phyloP scores from a whole-genome alignment of 2,329 filamentous ascomycete species.

The Alternaria alternata region DNA sequence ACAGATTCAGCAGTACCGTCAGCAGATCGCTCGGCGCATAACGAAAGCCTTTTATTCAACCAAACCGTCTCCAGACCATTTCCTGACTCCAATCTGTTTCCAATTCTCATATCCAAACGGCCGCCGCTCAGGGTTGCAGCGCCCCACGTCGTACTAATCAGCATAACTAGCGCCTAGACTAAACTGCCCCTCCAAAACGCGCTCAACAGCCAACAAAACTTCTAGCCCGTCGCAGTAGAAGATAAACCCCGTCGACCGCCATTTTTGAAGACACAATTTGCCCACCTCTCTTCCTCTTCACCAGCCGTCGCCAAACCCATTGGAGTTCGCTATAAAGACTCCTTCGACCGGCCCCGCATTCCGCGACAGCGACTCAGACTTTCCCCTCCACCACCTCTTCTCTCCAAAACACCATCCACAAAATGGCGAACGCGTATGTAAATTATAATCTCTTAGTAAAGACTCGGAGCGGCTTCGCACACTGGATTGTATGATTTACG shows the following conservation, averaged over 20 bases:
- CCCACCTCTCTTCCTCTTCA: conserved; percentile 8
- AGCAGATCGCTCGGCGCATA: conserved; percentile 20
- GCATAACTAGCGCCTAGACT: conserved; percentile 24
- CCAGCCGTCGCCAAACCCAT: conserved; percentile 17
- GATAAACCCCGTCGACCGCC: conserved; percentile 33
- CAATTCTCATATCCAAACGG: conserved; percentile 25
- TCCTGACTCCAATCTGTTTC: conserved; percentile 23
- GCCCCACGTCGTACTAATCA: conserved; percentile 38
- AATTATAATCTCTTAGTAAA: not conserved
- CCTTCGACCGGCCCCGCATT: conserved; percentile 27
- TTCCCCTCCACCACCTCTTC: conserved; percentile 19
- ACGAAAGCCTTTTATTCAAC: conserved; percentile 11
- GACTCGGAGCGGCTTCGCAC: not conserved
- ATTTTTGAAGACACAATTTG: conserved; percentile 13
- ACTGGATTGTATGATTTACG: not conserved
- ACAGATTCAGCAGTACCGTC: conserved; percentile 14
- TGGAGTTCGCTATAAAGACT: conserved; percentile 18
- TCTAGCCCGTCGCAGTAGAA: conserved; percentile 25
- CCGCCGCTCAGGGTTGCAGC: conserved; percentile 25
- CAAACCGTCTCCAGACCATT: conserved; percentile 11
- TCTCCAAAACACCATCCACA: conserved; percentile 19
- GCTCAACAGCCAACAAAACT: conserved; percentile 36
- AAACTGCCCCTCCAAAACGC: conserved; percentile 33
- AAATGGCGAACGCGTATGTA: conserved; percentile 73
- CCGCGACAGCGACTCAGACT: conserved; percentile 17